These are phyloP conservation scores for Strigomonas galati DNA, from an alignment of 208 protist species.

Conservation along the genomic window DNA sequence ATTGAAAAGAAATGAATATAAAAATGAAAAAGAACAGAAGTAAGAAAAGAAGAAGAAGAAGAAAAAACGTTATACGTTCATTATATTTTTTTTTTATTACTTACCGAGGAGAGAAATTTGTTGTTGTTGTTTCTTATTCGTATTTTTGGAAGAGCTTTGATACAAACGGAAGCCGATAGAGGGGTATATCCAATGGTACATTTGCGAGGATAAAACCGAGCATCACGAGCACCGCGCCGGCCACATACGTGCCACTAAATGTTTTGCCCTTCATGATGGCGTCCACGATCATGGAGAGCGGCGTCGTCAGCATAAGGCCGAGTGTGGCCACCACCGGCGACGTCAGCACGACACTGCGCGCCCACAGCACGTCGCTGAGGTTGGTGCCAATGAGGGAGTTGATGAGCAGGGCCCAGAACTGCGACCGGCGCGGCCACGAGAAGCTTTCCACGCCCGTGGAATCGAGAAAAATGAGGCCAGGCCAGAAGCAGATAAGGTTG, in stretches of 20 bases:
- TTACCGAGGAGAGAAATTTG: not conserved
- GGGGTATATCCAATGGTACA: constrained; percentile 31
- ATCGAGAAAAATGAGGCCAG: constrained; percentile 62
- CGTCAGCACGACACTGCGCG: constrained; percentile 83
- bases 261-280: constrained; percentile 32
- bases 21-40: not conserved
- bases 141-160: not conserved
- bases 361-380: constrained; percentile 90
- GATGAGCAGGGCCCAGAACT: constrained; percentile 71
- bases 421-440: constrained; percentile 38
- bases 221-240: constrained; percentile 69
- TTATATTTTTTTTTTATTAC: not conserved
- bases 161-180: constrained; percentile 11
- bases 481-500: constrained; percentile 77
- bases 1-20: not conserved
- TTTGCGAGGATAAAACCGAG: constrained; percentile 78
- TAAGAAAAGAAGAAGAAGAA: not conserved
- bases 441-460: constrained; percentile 61
- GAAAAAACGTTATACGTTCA: not conserved
- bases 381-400: constrained; percentile 89
- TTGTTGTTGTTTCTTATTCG: no score
- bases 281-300: constrained; percentile 86
- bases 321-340: constrained; percentile 89
- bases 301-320: constrained; percentile 85
- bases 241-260: constrained; percentile 64